These are phyloP conservation scores for Sarocladium kiliense DNA, from an alignment of 2,329 filamentous ascomycete species.

Conservation along the genomic window DNA sequence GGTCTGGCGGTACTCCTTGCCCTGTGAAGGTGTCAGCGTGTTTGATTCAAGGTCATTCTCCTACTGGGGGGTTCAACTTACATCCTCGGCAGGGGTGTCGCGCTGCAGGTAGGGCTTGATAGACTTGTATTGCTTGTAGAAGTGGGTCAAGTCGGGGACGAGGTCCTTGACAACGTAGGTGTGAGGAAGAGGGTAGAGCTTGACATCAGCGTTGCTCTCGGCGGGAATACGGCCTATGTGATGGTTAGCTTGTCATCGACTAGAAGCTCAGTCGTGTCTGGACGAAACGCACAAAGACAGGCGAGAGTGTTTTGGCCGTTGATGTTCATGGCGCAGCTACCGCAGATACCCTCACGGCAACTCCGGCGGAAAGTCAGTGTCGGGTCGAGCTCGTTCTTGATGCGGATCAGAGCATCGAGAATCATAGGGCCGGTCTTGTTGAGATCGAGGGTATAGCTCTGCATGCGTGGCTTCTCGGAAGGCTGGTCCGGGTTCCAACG, in stretches of 20 bases:
- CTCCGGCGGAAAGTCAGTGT: conserved; percentile 93
- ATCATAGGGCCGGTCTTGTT: conserved; percentile 99
- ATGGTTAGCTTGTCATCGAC: conserved; percentile 19
- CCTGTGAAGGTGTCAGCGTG: conserved; percentile 43
- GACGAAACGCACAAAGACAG: conserved; percentile 77
- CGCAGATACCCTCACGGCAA: conserved; percentile 97
- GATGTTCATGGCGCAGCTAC: conserved; percentile 99
- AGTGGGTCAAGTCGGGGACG: conserved; percentile 93
- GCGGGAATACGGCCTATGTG: conserved; percentile 81
- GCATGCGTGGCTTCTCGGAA: conserved; percentile 89
- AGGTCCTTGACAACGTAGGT: conserved; percentile 99
- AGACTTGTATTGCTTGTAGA: conserved; percentile 99
- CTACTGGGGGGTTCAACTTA: conserved; percentile 45
- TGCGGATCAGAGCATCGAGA: conserved; percentile 90
- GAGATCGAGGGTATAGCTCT: conserved; percentile 88
- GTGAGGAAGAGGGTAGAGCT: conserved; percentile 97
- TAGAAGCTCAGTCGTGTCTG: too few species aligned
- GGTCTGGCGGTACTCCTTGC: conserved; percentile 85
- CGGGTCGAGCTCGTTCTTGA: conserved; percentile 98
- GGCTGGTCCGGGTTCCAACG: conserved; percentile 96
- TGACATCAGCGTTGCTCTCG: conserved; percentile 73
- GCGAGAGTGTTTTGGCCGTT: conserved; percentile 97
- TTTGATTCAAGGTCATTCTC: too few species aligned
- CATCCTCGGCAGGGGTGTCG: conserved; percentile 76
- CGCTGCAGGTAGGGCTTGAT: conserved; percentile 98